A percentile compares a stretch with the other conserved stretches of the same genome.
Evolutionary conservation across 495 filamentous ascomycete genomes (phyloP).

Genomic region (Penicillium waksmanii): DNA sequence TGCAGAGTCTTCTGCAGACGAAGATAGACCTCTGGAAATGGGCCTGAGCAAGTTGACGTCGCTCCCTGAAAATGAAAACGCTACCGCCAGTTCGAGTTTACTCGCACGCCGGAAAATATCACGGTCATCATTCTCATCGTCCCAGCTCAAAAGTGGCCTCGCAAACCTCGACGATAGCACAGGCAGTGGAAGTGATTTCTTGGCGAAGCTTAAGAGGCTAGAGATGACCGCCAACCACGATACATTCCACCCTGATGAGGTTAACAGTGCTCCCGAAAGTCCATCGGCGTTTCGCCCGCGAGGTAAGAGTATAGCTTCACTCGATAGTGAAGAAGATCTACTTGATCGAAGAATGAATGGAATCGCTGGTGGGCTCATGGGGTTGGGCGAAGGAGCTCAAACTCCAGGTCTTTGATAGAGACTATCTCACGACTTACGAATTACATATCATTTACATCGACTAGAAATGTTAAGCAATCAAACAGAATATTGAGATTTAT

Average conservation of each 20-base stretch:
- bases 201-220: conserved; percentile 27
- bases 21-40: conserved; percentile 83
- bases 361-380: conserved; percentile 77
- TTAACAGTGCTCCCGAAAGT: conserved; percentile 31
- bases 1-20: conserved; percentile 74
- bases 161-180: conserved; percentile 16
- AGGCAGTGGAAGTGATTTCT: conserved; percentile 27
- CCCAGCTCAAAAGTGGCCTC: conserved; percentile 12
- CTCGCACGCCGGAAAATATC: conserved; percentile 21
- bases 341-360: conserved; percentile 84
- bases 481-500: too few relatives aligned
- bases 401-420: conserved; percentile 36
- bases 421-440: conserved; percentile 16
- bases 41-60: conserved; percentile 50
- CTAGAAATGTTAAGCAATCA: background rate
- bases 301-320: conserved; percentile 66
- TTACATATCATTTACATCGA: conserved; percentile 5
- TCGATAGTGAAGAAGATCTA: conserved; percentile 84
- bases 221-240: conserved; percentile 20
- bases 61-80: conserved; percentile 13
- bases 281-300: conserved; percentile 31
- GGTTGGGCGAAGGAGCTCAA: conserved; percentile 52
- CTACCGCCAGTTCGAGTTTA: conserved; percentile 4
- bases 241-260: conserved; percentile 21
- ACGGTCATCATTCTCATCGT: conserved; percentile 24